These are phyloP conservation scores for Xylaria sp. DNA, from an alignment of 2,329 filamentous ascomycete species.

Conservation along the genomic window DNA sequence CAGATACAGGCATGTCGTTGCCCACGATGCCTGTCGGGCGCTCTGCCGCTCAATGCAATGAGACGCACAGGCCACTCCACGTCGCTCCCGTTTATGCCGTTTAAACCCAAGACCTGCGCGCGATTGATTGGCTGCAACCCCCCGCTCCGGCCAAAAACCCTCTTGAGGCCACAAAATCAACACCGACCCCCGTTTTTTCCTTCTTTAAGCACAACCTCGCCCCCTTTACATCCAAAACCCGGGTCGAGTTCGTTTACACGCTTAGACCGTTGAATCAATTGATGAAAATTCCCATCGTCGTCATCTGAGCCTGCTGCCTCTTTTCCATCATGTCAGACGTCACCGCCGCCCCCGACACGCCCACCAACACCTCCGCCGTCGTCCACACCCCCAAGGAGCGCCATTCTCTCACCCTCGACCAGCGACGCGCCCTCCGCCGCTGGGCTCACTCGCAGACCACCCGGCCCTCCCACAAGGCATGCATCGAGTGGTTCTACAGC, in stretches of 20 bases:
- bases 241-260: slow-evolving; percentile 36
- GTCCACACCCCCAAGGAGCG: slow-evolving; percentile 48
- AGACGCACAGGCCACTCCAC: slow-evolving; percentile 24
- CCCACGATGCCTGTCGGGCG: not conserved
- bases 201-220: slow-evolving; percentile 36
- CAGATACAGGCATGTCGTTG: not conserved
- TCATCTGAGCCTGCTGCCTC: slow-evolving; percentile 2
- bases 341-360: slow-evolving; percentile 25
- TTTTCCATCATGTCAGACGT: slow-evolving; percentile 32
- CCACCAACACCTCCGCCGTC: slow-evolving; percentile 17
- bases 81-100: slow-evolving; percentile 24
- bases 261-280: slow-evolving; percentile 37
- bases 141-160: slow-evolving; percentile 13
- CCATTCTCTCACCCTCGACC: slow-evolving; percentile 63
- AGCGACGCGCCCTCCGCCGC: slow-evolving; percentile 61
- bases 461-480: slow-evolving; percentile 62
- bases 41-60: slow-evolving; percentile 34
- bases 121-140: slow-evolving; percentile 11
- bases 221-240: slow-evolving; percentile 38
- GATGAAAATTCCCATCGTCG: slow-evolving; percentile 25
- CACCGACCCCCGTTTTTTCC: slow-evolving; percentile 32
- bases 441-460: slow-evolving; percentile 61
- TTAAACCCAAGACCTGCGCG: slow-evolving; percentile 2
- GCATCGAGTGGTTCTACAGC: slow-evolving; percentile 64
- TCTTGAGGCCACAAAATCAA: slow-evolving; percentile 24